Evolutionary conservation across 306 rosid species (phyloP), one percentile per base, ranked within the genome.

Genomic region (Vigna nakashimae): DNA sequence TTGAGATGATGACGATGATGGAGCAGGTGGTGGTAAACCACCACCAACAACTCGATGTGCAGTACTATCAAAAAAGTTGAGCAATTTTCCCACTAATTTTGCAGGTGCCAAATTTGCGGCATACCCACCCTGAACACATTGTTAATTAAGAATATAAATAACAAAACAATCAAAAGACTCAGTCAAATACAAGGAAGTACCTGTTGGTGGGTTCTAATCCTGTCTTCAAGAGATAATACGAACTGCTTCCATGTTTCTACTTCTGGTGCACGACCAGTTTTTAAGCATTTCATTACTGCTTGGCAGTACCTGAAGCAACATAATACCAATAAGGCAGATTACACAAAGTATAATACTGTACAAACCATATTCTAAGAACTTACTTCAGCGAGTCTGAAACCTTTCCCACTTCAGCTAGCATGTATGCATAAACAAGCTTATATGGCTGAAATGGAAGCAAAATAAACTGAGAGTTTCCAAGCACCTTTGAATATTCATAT

Each of bases 21-120:
- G 97, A 65, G 87, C 89, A 65, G 92, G 91, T 75, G 98, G 98
- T 22, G 99, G 97, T 57, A 88, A 77, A 73, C 98, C 95, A 49
- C 98, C 95, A 49, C 98, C 98, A 59, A 95, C 98, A 72, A 95
- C 99, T 64, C 93, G 91, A 82, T 91, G 98, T 13, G 99, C 98
- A 16, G 98, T 95, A 76, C 85, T 95, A 81, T 95, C 99, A 80
- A 95, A 85, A 86, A 95, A 89, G 88, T 91, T 89, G 36, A 87
- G 96, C 79, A 95, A 84, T 85, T 95, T 95, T 30, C 88, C 98
- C 9, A 90, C 97, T 84, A 94, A 83, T 81, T 93, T 93, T 38
- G 82, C 88, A 14, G 97, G 92, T 79, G 89, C 98, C 83, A 92
- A 74, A 87, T 91, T 91, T 56, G 93, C 79, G 40, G 93, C 79